Conservation (phyloP, 305 asterid genomes). For the Rubia peregrina region DNA sequence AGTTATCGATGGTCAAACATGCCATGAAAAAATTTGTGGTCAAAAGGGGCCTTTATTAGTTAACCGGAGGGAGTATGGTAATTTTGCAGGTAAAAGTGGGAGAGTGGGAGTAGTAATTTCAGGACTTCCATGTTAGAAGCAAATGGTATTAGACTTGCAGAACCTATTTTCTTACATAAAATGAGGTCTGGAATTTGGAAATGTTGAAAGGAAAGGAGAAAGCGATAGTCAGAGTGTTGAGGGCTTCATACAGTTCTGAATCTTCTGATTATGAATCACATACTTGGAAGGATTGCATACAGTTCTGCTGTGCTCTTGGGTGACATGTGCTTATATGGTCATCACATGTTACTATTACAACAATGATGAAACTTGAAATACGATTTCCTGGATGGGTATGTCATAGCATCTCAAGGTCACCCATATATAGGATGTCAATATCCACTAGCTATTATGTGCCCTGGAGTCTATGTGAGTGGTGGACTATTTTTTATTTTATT, state of each 20-base stretch:
- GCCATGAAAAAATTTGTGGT: no score
- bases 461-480: no score
- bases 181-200: neutral
- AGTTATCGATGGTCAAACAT: no score
- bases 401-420: neutral
- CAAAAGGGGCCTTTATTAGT: no score
- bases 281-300: neutral
- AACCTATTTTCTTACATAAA: neutral
- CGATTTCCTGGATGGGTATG: neutral
- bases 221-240: neutral
- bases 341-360: neutral
- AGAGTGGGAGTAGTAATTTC: neutral
- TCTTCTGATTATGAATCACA: neutral
- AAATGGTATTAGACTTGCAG: neutral
- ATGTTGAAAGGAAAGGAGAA: neutral
- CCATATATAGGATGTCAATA: neutral
- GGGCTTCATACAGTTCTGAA: neutral
- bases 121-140: neutral
- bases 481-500: neutral
- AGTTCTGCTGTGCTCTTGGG: neutral
- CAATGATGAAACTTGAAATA: neutral
- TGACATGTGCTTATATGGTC: neutral
- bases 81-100: no score
- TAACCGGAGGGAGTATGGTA: no score
- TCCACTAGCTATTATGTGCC: neutral